A percentile compares a stretch with the other conserved stretches of the same genome.
Conservation (phyloP, 192 early-diverging fungal genomes). For the Spizellomyces sp. region DNA sequence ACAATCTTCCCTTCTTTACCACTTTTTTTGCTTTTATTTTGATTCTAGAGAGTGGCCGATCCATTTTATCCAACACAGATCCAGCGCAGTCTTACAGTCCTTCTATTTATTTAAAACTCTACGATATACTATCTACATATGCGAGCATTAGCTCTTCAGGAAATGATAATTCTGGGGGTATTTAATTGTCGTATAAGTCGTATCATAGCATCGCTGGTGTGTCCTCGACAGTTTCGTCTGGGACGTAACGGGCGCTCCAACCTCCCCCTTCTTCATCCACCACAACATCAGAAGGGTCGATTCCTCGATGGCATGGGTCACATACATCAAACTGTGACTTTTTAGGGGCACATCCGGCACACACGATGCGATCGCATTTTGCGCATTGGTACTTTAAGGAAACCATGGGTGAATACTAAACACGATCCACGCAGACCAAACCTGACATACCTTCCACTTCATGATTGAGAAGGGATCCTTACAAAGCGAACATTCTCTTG, state of each 20-base stretch:
- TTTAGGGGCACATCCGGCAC: conserved; percentile 32
- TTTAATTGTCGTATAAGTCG: no score
- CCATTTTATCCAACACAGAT: no score
- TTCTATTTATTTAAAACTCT: no score
- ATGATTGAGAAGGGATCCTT: conserved; percentile 18
- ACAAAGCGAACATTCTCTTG: conserved; percentile 19
- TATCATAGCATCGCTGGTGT: no score
- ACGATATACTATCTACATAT: no score
- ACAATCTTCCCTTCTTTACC: no score
- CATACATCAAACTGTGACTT: conserved; percentile 16
- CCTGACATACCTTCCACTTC: conserved; percentile 18
- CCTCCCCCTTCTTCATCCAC: conserved; percentile 36
- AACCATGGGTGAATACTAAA: not conserved
- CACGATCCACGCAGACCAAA: not conserved
- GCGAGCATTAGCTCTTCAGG: no score
- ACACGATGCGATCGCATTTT: conserved; percentile 30
- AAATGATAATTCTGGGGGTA: no score
- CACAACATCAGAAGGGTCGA: conserved; percentile 29
- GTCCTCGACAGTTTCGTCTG: not conserved
- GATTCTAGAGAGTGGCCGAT: no score
- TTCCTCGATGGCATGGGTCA: conserved; percentile 32
- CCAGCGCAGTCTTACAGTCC: no score
- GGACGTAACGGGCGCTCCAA: conserved; percentile 31
- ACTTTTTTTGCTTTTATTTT: no score
- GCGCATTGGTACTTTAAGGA: conserved; percentile 28